Percentiles rank a stretch among this genome's conserved stretches.
Conservation (phyloP, 805 yeast species). For the Saccharomycopsis fibuligera region DNA sequence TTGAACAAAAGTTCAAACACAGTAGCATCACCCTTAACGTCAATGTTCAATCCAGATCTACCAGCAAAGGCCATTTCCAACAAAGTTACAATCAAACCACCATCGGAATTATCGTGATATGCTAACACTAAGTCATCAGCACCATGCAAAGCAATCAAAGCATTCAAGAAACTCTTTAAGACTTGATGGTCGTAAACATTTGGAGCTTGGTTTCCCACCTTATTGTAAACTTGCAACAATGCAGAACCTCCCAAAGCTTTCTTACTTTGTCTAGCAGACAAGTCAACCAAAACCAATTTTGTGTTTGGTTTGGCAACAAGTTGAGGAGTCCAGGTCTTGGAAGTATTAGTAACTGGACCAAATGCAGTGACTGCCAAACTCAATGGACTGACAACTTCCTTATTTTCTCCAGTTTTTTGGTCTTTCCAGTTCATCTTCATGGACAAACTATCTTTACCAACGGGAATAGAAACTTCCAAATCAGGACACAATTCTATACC, state of each 20-base stretch:
- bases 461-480: conserved; percentile 88
- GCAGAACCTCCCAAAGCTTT: conserved; percentile 88
- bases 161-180: conserved; percentile 63
- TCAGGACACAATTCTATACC: conserved; percentile 93
- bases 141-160: conserved; percentile 69
- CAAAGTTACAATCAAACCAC: conserved; percentile 83
- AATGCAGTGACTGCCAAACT: conserved; percentile 89
- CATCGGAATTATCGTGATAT: conserved; percentile 95
- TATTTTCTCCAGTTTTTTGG: conserved; percentile 28
- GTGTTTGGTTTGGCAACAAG: conserved; percentile 50
- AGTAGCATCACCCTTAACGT: conserved; percentile 35
- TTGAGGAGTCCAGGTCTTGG: conserved; percentile 94
- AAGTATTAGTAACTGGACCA: conserved; percentile 77
- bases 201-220: conserved; percentile 79
- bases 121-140: conserved; percentile 58
- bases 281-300: conserved; percentile 71
- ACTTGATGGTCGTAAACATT: conserved; percentile 63
- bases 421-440: conserved; percentile 98
- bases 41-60: conserved; percentile 71
- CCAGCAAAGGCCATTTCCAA: conserved; percentile 97
- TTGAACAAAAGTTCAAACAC: conserved; percentile 61
- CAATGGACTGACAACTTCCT: conserved; percentile 93
- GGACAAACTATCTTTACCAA: conserved; percentile 98
- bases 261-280: conserved; percentile 46
- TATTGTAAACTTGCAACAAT: conserved; percentile 85